A percentile compares a stretch with the other conserved stretches of the same genome.
Evolutionary conservation across 495 filamentous ascomycete genomes (phyloP).

Genomic region (Talaromyces proteolyticus): DNA sequence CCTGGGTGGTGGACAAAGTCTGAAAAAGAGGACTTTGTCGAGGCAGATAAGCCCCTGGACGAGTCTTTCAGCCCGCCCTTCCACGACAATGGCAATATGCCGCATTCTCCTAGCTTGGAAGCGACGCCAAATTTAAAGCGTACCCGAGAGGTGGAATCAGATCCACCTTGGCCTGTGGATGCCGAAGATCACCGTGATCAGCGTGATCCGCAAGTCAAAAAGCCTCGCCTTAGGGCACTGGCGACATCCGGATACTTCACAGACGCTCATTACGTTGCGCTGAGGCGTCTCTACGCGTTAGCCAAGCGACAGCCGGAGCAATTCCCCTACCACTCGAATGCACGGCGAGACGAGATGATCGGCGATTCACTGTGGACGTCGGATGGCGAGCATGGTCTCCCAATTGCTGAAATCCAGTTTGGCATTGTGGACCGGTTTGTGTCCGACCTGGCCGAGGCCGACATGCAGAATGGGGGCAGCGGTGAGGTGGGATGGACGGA

Average conservation of each 20-base stretch:
- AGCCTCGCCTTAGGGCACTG: slow-evolving; percentile 5
- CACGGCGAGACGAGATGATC: slow-evolving; percentile 32
- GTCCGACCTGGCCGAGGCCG: slow-evolving; percentile 30
- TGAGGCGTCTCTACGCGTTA: slow-evolving; percentile 35
- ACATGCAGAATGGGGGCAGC: slow-evolving; percentile 31
- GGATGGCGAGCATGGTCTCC: slow-evolving; percentile 34
- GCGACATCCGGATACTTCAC: slow-evolving; percentile 37
- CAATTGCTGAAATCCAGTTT: slow-evolving; percentile 40
- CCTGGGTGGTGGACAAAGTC: slow-evolving; percentile 5
- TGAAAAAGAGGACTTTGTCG: neutral
- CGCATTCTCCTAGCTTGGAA: neutral
- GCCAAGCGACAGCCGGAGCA: slow-evolving; percentile 32
- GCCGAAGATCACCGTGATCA: too few species aligned
- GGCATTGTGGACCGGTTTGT: slow-evolving; percentile 40
- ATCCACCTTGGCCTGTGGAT: neutral
- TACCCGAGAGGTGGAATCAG: neutral
- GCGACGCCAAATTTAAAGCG: slow-evolving; percentile 5
- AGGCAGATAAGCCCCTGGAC: neutral
- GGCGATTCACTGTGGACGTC: slow-evolving; percentile 44
- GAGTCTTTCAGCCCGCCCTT: slow-evolving; percentile 7
- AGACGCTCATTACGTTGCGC: slow-evolving; percentile 34
- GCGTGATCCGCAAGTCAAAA: neutral
- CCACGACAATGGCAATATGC: neutral
- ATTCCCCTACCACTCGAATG: slow-evolving; percentile 31
- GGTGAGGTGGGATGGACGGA: slow-evolving; percentile 41